Conservation (phyloP, 495 filamentous ascomycete genomes). For the Talaromyces trachyspermus region DNA sequence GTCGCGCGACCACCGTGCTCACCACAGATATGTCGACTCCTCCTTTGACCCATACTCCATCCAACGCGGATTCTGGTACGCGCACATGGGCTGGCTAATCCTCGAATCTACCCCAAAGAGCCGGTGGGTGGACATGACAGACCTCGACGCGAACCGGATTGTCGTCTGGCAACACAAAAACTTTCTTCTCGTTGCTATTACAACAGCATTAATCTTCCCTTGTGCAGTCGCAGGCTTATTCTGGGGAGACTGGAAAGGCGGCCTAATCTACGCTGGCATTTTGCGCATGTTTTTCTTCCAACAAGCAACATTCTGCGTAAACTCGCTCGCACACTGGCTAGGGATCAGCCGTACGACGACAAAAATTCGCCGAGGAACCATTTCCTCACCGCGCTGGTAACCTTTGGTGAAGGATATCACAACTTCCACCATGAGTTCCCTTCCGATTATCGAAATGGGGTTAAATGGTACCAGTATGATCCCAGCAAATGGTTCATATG, state of each 20-base stretch:
- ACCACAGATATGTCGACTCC: conserved; percentile 98
- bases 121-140: conserved; percentile 92
- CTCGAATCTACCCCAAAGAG: conserved; percentile 94
- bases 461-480: conserved; percentile 97
- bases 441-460: conserved; percentile 96
- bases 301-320: conserved; percentile 99
- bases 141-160: conserved; percentile 92
- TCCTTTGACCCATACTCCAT: conserved; percentile 99
- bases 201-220: conserved; percentile 83
- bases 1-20: conserved; percentile 91
- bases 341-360: conserved; percentile 98
- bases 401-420: conserved; percentile 96
- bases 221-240: conserved; percentile 74
- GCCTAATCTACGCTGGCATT: conserved; percentile 92
- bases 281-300: conserved; percentile 97
- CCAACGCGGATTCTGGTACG: conserved; percentile 94
- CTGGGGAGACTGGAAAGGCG: conserved; percentile 87
- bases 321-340: conserved; percentile 97
- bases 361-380: conserved; percentile 97
- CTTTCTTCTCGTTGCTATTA: conserved; percentile 86
- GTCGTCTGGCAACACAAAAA: conserved; percentile 93
- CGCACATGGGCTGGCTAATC: conserved; percentile 90
- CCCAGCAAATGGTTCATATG: conserved; percentile 98
- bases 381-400: conserved; percentile 89
- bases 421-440: conserved; percentile 99